Base-by-base conservation (phyloP, 306 rosid genomes). In the Quillaja saponaria region DNA sequence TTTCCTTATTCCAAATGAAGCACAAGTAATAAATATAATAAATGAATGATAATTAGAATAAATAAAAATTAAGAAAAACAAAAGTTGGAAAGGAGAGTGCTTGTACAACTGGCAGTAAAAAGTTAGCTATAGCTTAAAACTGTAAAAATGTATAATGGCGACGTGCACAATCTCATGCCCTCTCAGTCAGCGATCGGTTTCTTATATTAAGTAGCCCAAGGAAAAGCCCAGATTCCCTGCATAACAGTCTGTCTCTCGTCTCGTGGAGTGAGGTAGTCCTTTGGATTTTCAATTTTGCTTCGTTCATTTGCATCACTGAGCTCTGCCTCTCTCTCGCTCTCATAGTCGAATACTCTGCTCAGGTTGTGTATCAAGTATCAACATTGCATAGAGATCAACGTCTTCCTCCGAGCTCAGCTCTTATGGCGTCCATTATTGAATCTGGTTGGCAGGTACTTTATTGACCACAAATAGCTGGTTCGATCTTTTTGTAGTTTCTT, bases 361-460 rank as follows among this genome's bases (percentile, higher is more conserved):
- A 25, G 10, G 21, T 11, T 6, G 35, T 17, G 6, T 55, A 17
- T 55, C 41, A n/a, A n/a, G n/a, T n/a, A n/a, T n/a, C n/a, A n/a
- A 46, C 76, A 34, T 55, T 64, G 48, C 40, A 25, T 25, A 1
- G 31, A 25, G 2, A 25, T 25, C 31, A 25, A 25, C 2, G 31
- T 2, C 31, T 1, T 25, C 31, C 31, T 4, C 31, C 31, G 4
- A 2, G 31, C 31, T 25, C 3, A 25, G 31, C 31, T 25, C 31
- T 39, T 10, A 89, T 86, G 90, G 87, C 85, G 15, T 84, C 82
- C 19, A 45, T 81, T 64, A 13, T 85, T 65, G 82, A 80, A 83
- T 87, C 91, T 78, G 82, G 73, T 38, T 90, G 97, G 97, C 82
- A 57, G 97, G 97, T 91, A 78, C 55, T 49, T 33, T 19, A 6